Percentiles rank a stretch among this genome's conserved stretches.
Conservation (phyloP, 2,329 filamentous ascomycete genomes). For the Exophiala spinifera region DNA sequence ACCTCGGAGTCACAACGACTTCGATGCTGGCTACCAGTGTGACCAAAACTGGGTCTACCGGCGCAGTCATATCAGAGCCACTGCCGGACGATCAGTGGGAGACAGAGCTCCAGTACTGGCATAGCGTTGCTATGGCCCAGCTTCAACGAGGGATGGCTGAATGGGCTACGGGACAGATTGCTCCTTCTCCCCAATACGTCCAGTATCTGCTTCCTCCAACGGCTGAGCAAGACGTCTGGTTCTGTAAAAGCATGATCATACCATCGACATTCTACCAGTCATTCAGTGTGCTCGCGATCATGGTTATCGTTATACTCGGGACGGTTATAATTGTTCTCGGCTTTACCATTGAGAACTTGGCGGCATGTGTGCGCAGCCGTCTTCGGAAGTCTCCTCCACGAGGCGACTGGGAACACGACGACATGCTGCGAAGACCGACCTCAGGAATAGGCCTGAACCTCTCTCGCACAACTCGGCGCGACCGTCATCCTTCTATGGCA, state of each 20-base stretch:
- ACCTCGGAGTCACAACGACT: slow-evolving; percentile 8
- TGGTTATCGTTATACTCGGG: slow-evolving; percentile 22
- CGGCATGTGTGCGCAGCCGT: slow-evolving; percentile 1
- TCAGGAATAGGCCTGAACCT: no score
- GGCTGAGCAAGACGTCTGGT: slow-evolving; percentile 18
- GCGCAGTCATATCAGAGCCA: slow-evolving; percentile 9
- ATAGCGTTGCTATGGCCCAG: slow-evolving; percentile 23
- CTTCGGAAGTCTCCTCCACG: background rate
- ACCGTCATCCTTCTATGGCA: background rate
- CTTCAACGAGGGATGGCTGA: slow-evolving; percentile 18
- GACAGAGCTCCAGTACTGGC: slow-evolving; percentile 19
- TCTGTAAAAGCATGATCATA: slow-evolving; percentile 21
- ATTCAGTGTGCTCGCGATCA: slow-evolving; percentile 9
- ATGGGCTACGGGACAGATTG: slow-evolving; percentile 21
- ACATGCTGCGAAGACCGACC: slow-evolving; percentile 6
- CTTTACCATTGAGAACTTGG: slow-evolving; percentile 8
- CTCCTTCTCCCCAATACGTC: slow-evolving; percentile 7
- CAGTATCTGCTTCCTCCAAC: slow-evolving; percentile 9
- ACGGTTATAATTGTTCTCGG: slow-evolving; percentile 9
- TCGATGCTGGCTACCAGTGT: slow-evolving; percentile 16
- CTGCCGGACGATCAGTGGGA: slow-evolving; percentile 23
- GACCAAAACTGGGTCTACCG: background rate
- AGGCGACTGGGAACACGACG: slow-evolving; percentile 14
- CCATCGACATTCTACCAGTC: slow-evolving; percentile 19
- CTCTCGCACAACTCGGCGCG: no score